Evolutionary conservation across 257 asterid species (phyloP), one percentile per base, ranked within the genome.

Genomic region (Craterostigma plantagineum): DNA sequence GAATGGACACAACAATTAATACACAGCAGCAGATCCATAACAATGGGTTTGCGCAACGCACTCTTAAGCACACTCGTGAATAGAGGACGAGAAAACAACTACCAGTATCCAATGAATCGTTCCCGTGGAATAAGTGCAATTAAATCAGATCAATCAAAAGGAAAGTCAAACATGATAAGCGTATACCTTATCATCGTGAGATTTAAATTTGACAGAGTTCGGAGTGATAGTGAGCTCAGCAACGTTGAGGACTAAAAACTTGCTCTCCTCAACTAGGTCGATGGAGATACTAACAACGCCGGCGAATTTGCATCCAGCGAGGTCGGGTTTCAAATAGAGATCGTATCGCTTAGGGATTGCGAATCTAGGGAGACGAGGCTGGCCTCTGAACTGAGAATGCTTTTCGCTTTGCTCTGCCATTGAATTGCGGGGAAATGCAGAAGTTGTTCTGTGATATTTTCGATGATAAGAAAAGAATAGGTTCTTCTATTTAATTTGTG

Each of bases 341-440:
- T 79, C 91, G 62, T 90, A 90, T 35, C 91, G 78, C 38, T 62
- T 71, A 1, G 95, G 95, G 33, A 65, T 52, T 3, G 82, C 99
- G 72, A 83, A 77, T 44, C 73, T 75, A 46, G 99, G 95, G 23
- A 90, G 81, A 11, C 99, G 75, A 45, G 95, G 68, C 48, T 79
- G 80, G 3, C 84, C 84, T 62, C 51, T 72, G 80, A 90, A 90
- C 38, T 72, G 75, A 17, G 79, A 52, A 65, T 68, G 59, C 45
- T 63, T 66, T 7, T 53, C 51, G 27, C 52, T 61, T 53, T 53
- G 51, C 55, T 71, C 72, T 60, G 67, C 79, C 91, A 70, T 71
- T n/a, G n/a, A n/a, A n/a, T n/a, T n/a, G n/a, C 30, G n/a, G 30
- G 30, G 2, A 6, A 23, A 2, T 6, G 6, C 30, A 23, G 30